Percentiles rank a stretch among this genome's conserved stretches.
These are phyloP conservation scores for Rhodomyrtus tomentosa DNA, from an alignment of 345 rosid genomes.

Conservation along the genomic window DNA sequence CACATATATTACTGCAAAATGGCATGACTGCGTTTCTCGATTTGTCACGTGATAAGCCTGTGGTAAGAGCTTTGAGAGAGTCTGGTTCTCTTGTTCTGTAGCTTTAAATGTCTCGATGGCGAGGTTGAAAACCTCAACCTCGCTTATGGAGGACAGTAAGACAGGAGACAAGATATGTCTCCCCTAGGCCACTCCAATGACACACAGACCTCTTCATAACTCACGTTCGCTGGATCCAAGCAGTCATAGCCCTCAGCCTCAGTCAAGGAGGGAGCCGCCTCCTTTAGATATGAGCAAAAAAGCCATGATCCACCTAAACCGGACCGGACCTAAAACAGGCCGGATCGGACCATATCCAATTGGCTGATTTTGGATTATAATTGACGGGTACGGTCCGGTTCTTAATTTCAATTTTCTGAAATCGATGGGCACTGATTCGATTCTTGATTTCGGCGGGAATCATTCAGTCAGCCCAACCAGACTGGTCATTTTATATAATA, in stretches of 20 bases:
- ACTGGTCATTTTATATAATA: no score
- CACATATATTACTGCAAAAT: fast-evolving
- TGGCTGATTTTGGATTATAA: no score
- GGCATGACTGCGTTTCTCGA: fast-evolving
- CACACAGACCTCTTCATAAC: background rate
- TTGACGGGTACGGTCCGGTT: no score
- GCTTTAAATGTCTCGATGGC: background rate
- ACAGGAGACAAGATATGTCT: background rate
- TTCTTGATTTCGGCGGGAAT: no score
- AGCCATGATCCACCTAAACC: no score
- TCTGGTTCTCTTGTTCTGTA: background rate
- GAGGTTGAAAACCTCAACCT: background rate
- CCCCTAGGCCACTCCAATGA: background rate
- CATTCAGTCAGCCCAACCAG: no score
- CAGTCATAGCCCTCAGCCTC: background rate
- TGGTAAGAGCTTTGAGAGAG: background rate
- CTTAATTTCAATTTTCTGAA: no score
- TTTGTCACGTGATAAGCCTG: background rate
- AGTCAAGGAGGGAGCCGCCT: no score
- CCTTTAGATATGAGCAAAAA: no score
- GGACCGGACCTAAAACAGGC: no score
- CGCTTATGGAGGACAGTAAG: background rate
- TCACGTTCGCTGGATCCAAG: fast-evolving
- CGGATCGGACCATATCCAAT: no score
- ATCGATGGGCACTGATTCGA: no score